Evolutionary conservation across 2,329 filamentous ascomycete genomes (phyloP), one percentile per base, ranked within the genome.

Genomic region (Epichloe baconii): DNA sequence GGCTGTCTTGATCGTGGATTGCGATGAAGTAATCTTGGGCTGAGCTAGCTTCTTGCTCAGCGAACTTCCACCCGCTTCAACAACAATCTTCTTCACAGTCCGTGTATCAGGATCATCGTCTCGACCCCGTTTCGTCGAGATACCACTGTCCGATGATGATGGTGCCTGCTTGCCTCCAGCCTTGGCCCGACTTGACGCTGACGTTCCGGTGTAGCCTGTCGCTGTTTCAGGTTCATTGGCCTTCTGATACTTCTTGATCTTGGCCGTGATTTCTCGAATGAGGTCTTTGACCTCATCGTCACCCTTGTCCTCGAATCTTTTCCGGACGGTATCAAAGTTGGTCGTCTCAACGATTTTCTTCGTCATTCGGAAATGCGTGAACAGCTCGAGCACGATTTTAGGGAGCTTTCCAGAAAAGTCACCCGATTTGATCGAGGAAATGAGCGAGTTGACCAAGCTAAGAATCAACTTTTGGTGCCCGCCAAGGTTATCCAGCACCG

Each of bases 251-350:
- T 73, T 75, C 52, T 63, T 71, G 47, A 71, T 63, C n/a, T 71
- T 70, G 34, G 61, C 58, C n/a, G 75, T 66, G 45, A 85, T 82
- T 53, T 75, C 74, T 37, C 75, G 73, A 4, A 84, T 78, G 45
- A 83, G 68, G 4, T 73, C 74, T 58, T 83, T 83, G 46, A 80
- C 77, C 49, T 83, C 78, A 0, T 77, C 73, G 59, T 86, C 82
- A 26, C 80, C 83, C 59, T 80, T 64, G 59, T 79, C 82, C 53
- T 74, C 75, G 60, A 85, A 79, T 8, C 78, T 75, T 54, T 79
- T 79, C 41, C 81, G 73, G 15, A 86, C 76, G 50, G 77, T 80
- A 52, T 79, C 76, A 51, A 88, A 77, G 59, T 85, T 85, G 41
- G 80, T 77, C 54, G 77, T 81, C 56, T 82, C 77, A 42, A 81